Evolutionary conservation across 2,329 filamentous ascomycete species (phyloP).

Genomic region (Monosporascus sp.): DNA sequence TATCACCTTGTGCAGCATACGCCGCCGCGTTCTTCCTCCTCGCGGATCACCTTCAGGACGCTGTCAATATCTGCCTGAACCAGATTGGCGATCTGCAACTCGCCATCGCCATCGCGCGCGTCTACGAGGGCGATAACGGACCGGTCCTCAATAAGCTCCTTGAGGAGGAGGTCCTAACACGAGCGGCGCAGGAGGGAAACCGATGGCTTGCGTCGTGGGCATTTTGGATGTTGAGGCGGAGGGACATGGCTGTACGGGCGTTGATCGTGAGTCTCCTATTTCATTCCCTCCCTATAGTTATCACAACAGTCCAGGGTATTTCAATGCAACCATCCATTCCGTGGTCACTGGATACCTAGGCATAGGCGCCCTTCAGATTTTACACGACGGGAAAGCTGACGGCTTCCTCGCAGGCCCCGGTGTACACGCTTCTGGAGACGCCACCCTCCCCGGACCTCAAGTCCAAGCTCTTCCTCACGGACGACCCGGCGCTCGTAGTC

Average conservation of each 20-base stretch:
- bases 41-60: conserved; percentile 77
- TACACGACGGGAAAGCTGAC: background rate
- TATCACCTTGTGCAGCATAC: conserved; percentile 58
- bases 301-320: too few relatives aligned
- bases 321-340: too few relatives aligned
- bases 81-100: conserved; percentile 87
- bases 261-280: conserved; percentile 59
- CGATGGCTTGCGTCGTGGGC: conserved; percentile 94
- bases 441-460: conserved; percentile 64
- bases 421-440: conserved; percentile 67
- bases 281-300: background rate
- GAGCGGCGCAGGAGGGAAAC: conserved; percentile 77
- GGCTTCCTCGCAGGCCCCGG: conserved; percentile 56
- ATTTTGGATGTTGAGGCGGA: conserved; percentile 81
- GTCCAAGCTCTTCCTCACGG: conserved; percentile 75
- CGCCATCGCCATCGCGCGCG: conserved; percentile 79
- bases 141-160: conserved; percentile 69
- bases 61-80: conserved; percentile 78
- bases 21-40: conserved; percentile 94
- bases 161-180: conserved; percentile 70
- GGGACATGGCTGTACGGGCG: conserved; percentile 77
- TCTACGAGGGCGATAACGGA: conserved; percentile 81
- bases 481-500: conserved; percentile 84
- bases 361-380: background rate
- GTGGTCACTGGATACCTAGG: too few relatives aligned